Evolutionary conservation across 2,329 filamentous ascomycete species (phyloP).

Genomic region (Xylariaceae sp.): DNA sequence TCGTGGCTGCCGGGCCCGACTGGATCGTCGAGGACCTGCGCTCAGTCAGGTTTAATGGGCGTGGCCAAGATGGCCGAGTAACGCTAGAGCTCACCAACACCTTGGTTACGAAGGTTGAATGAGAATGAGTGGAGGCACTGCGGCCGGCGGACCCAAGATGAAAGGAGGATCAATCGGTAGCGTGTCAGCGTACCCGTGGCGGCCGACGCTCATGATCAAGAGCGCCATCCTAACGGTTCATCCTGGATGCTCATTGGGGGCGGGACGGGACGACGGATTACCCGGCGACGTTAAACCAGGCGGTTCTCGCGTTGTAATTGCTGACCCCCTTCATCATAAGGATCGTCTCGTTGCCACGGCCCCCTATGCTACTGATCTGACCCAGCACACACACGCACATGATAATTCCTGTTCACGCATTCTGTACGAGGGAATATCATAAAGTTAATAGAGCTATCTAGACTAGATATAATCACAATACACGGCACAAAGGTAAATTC

Average conservation of each 20-base stretch:
- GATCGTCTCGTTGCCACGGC: slow-evolving; percentile 8
- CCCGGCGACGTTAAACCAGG: slow-evolving; percentile 1
- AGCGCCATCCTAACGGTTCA: not conserved
- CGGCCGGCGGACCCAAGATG: not conserved
- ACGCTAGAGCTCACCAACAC: slow-evolving; percentile 65
- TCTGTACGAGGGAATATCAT: not conserved
- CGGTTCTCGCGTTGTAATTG: not conserved
- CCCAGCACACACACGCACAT: slow-evolving; percentile 5
- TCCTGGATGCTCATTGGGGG: slow-evolving; percentile 9
- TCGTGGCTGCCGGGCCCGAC: slow-evolving; percentile 73
- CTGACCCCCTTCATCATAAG: not conserved
- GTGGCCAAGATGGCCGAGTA: slow-evolving; percentile 53
- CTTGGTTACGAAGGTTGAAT: slow-evolving; percentile 34
- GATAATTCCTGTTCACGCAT: not conserved
- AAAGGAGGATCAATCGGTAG: not conserved
- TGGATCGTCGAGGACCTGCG: slow-evolving; percentile 79
- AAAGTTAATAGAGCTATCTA: slow-evolving; percentile 12
- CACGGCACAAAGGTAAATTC: no score
- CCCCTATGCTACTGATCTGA: slow-evolving; percentile 14
- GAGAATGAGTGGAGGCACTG: not conserved
- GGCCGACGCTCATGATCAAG: slow-evolving; percentile 7
- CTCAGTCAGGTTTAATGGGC: slow-evolving; percentile 62
- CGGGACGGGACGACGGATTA: not conserved
- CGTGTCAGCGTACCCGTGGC: slow-evolving; percentile 2
- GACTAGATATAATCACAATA: no score